Evolutionary conservation across 169 alveolate species (phyloP).

Genomic region (Plasmodium malariae): DNA sequence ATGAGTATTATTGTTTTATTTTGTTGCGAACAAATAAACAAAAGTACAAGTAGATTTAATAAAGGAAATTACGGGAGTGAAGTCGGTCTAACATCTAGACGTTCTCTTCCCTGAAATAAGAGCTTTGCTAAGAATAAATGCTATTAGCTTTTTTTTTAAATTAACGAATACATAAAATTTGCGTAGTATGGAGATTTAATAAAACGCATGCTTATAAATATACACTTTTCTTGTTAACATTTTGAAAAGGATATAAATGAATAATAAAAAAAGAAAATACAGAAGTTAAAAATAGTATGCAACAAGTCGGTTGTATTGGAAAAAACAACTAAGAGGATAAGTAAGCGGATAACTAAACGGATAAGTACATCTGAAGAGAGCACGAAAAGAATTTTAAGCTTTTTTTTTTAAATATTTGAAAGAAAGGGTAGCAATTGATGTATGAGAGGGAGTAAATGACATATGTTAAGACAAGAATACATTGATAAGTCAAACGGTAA

Average conservation of each 20-base stretch:
- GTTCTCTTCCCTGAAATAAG: background rate
- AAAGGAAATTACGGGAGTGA: background rate
- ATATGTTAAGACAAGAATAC: too few species aligned
- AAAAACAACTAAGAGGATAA: too few species aligned
- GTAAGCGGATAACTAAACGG: too few species aligned
- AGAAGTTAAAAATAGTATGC: background rate
- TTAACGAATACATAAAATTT: background rate
- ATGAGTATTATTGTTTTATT: too few species aligned
- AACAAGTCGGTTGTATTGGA: too few species aligned
- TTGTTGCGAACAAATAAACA: background rate
- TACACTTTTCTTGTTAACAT: background rate
- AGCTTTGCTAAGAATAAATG: too few species aligned
- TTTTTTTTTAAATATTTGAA: too few species aligned
- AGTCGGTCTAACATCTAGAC: constrained; percentile 2
- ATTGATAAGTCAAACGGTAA: too few species aligned
- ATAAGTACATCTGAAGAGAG: too few species aligned
- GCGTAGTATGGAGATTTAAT: background rate
- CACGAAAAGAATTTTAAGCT: too few species aligned
- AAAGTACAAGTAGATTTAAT: background rate
- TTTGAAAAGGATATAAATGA: background rate
- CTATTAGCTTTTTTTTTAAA: background rate
- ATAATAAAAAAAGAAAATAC: background rate
- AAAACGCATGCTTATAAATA: background rate
- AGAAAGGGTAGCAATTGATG: too few species aligned
- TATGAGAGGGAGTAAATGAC: too few species aligned